Percentiles rank a stretch among this genome's conserved stretches.
phyloP scores from a whole-genome alignment of 441 rosid species.

The Geranium incanum region DNA sequence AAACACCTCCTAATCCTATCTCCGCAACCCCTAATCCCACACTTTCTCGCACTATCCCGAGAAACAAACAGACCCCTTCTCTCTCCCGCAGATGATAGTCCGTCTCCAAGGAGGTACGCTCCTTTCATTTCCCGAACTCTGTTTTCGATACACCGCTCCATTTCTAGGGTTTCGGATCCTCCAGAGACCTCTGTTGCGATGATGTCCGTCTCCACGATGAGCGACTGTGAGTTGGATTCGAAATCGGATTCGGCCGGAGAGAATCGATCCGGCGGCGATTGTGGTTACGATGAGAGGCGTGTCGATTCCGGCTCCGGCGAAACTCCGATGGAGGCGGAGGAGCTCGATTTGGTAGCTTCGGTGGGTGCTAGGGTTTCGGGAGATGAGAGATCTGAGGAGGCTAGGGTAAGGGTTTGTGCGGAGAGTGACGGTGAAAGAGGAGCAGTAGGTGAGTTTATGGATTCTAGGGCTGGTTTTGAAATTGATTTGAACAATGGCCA shows the following conservation, averaged over 20 bases:
- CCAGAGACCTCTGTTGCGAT: slow-evolving; percentile 6
- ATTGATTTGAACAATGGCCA: slow-evolving; percentile 3
- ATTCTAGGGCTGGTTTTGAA: slow-evolving; percentile 25
- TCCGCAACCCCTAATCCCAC: neutral
- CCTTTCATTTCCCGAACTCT: neutral
- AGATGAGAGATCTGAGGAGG: slow-evolving; percentile 14
- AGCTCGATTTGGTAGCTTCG: slow-evolving; percentile 25
- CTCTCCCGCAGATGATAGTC: neutral
- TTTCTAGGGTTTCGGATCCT: slow-evolving; percentile 23
- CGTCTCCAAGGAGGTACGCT: slow-evolving; percentile 23
- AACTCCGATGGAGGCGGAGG: slow-evolving; percentile 8
- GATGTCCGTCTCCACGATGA: slow-evolving; percentile 22
- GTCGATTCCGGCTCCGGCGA: slow-evolving; percentile 8
- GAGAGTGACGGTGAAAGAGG: slow-evolving; percentile 16
- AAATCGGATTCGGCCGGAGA: slow-evolving; percentile 25
- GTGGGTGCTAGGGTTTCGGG: slow-evolving; percentile 22
- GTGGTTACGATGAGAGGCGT: slow-evolving; percentile 3
- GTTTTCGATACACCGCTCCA: slow-evolving; percentile 7
- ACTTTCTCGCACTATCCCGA: neutral
- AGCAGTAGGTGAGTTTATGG: slow-evolving; percentile 16
- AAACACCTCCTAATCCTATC: neutral
- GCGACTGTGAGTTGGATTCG: slow-evolving; percentile 26
- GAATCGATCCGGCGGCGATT: slow-evolving; percentile 22
- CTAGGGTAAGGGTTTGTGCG: slow-evolving; percentile 19
- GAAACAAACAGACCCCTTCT: neutral